Conservation (phyloP, 371 early-diverging fungal species). For the Phascolomyces articulosus region DNA sequence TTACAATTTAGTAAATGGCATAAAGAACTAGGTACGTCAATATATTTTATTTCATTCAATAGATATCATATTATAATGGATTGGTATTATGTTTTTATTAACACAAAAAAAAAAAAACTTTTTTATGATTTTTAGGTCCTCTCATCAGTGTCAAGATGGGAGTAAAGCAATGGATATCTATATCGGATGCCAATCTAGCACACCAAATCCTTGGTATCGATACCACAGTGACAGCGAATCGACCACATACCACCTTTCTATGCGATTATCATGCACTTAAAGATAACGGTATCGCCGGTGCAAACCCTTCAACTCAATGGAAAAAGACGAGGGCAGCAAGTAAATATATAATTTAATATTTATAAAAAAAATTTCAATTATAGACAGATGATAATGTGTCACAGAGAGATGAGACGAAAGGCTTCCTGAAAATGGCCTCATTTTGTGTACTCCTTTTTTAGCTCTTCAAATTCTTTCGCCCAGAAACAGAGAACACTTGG, state of each 20-base stretch:
- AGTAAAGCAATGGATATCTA: conserved; percentile 20
- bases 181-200: conserved; percentile 20
- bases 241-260: background rate
- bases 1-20: background rate
- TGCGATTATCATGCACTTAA: background rate
- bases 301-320: background rate
- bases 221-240: background rate
- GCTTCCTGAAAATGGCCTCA: too few species aligned
- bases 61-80: too few species aligned
- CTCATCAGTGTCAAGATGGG: conserved; percentile 22
- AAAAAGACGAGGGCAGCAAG: background rate
- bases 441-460: background rate
- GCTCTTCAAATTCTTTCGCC: background rate
- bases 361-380: too few species aligned
- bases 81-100: too few species aligned
- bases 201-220: conserved; percentile 10
- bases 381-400: too few species aligned
- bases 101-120: background rate
- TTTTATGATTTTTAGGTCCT: conserved; percentile 1
- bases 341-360: background rate
- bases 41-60: too few species aligned
- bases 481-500: background rate
- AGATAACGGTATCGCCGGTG: background rate
- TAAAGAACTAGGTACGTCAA: background rate
- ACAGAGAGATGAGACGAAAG: too few species aligned